phyloP scores from a whole-genome alignment of 1,284 basidiomycete species.

The Apiotrichum mycotoxinovorans region DNA sequence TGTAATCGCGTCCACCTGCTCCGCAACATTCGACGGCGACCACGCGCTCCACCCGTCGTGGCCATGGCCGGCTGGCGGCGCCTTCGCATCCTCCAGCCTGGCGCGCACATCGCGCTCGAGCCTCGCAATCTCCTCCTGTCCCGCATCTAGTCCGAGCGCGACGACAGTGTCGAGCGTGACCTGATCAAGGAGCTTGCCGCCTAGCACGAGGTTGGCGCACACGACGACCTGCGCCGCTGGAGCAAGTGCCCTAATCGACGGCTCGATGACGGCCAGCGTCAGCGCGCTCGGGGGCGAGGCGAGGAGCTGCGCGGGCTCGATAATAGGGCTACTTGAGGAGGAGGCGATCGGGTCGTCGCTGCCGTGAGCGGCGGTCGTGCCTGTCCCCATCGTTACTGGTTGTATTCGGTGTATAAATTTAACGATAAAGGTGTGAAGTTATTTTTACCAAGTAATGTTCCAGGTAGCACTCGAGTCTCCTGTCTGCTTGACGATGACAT shows the following conservation, averaged over 20 bases:
- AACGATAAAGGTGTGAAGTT: too few species aligned
- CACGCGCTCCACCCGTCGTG: conserved; percentile 4
- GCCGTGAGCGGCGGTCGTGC: too few species aligned
- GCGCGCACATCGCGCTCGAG: conserved; percentile 18
- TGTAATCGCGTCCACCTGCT: conserved; percentile 1
- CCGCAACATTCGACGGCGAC: background rate
- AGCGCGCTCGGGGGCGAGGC: conserved; percentile 5
- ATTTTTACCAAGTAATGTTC: too few species aligned
- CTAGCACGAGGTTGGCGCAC: conserved; percentile 20
- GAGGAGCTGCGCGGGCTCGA: conserved; percentile 8
- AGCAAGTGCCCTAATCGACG: conserved; percentile 8
- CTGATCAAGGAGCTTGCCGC: conserved; percentile 12
- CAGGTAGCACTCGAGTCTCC: too few species aligned
- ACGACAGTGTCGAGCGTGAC: conserved; percentile 33
- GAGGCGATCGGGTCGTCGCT: conserved; percentile 7
- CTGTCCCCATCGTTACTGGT: too few species aligned
- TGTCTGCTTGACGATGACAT: too few species aligned
- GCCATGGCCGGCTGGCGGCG: background rate
- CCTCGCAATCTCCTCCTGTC: conserved; percentile 10
- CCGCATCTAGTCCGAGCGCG: conserved; percentile 26
- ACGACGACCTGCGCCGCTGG: conserved; percentile 6
- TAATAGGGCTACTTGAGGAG: conserved; percentile 6
- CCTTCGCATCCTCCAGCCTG: conserved; percentile 2
- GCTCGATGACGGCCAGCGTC: background rate
- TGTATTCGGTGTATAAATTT: too few species aligned